Evolutionary conservation across 306 rosid species (phyloP), one percentile per base, ranked within the genome.

Genomic region (Trichosanthes truncata): DNA sequence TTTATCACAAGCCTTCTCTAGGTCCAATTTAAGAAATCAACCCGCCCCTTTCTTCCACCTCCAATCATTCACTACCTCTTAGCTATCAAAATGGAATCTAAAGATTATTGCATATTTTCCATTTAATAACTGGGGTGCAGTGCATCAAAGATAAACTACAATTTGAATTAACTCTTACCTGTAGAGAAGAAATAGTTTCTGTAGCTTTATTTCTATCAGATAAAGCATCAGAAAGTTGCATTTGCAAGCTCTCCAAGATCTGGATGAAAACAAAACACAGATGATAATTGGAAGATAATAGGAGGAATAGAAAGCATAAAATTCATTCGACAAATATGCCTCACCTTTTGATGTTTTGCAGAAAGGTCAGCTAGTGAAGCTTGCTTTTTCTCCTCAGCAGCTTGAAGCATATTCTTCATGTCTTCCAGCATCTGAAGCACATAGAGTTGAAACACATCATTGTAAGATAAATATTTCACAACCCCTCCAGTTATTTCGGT

Each of bases 171-270:
- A 77, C 83, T 83, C 84, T 82, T 80, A 91, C 99, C 97, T 91
- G 99, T 76, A 96, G 84, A 56, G 96, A 91, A 86, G 98, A 91
- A 85, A 91, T 91, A 66, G 91, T 90, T 84, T 90, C 97, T 66
- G 93, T 81, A 56, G 98, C 99, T 87, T 93, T 96, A 55, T 67
- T 89, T 88, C 98, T 90, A 67, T 93, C 98, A 2, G 97, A 89
- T 57, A 91, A 67, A 48, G 96, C 99, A 85, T 96, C 99, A 77
- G 91, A 93, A 81, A 96, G 91, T 85, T 96, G 99, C 38, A 89
- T 92, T 90, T 96, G 97, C 89, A 93, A 86, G 84, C 92, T 90
- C 88, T 91, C 94, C 87, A 93, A 83, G 82, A 80, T 93, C 99
- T 96, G 90, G 81, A 83, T 78, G 74, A 83, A 83, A 71, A 40